Evolutionary conservation across 225 moss, liverwort and hornwort genomes (phyloP), one percentile per base, ranked within the genome.

Genomic region (Straminergon stramineum): DNA sequence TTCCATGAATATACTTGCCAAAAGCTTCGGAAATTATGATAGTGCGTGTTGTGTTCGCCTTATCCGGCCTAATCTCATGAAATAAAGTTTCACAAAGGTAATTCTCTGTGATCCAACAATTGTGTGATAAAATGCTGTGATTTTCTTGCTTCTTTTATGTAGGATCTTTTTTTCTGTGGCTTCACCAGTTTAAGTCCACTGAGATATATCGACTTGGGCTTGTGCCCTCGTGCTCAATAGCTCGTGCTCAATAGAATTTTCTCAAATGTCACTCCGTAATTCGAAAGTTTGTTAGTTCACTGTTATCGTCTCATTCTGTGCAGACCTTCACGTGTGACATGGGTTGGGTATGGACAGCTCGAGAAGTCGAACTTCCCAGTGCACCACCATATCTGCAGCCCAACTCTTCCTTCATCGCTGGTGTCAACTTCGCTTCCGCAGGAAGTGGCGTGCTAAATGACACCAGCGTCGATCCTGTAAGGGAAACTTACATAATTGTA

Each of bases 361-460:
- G 92, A 74, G 87, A 86, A 66, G 86, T 95, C 53, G 57, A 60
- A 22, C 75, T 95, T 14, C 94, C 95, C 17, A 87, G 19, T 73
- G 92, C 92, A 41, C 86, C 89, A 32, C 91, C 95, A 23, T 94
- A 89, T 82, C 84, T 95, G 71, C 85, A 85, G 74, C 93, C 94
- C 39, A 89, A 85, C 60, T 91, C 86, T 34, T 91, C 86, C 45
- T 91, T 87, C 89, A 79, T 66, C 21, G 83, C 73, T 19, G 93
- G 94, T 28, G 91, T 76, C 39, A 95, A 94, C 82, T 94, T 95
- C n/a, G 95, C 92, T 57, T 95, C 95, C 21, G 91, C 91, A 24
- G 94, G 95, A 67, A 96, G 95, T 73, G 94, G 95, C 71, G 78
- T 95, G 43, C 91, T 96, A 48, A 91, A 93, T 76, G 75, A 84